Percentiles rank a stretch among this genome's conserved stretches.
Conservation (phyloP, 2,329 filamentous ascomycete genomes). For the Aspergillus proliferans region DNA sequence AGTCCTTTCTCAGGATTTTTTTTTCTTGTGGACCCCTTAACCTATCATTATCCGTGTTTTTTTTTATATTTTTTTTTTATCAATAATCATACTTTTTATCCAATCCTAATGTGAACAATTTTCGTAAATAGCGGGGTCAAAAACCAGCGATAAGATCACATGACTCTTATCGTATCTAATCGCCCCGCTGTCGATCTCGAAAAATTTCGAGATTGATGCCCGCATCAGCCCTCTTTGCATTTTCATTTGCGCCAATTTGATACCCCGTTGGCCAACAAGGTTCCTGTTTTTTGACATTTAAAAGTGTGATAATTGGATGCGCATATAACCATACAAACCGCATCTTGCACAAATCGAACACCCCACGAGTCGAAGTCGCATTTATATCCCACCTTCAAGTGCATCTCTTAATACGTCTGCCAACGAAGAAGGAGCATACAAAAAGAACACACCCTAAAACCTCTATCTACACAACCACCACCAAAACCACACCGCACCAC, state of each 20-base stretch:
- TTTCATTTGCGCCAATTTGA: neutral
- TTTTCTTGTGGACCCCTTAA: too few species aligned
- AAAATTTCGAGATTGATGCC: conserved; percentile 3
- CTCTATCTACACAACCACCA: neutral
- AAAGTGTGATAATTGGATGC: neutral
- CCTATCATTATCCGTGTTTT: neutral
- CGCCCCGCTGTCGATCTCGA: conserved; percentile 1
- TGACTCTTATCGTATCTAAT: conserved; percentile 10
- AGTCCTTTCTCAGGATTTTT: too few species aligned
- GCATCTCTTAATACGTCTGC: neutral
- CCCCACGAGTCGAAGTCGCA: neutral
- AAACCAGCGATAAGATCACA: conserved; percentile 7
- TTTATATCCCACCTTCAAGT: neutral
- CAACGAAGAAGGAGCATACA: neutral
- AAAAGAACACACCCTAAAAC: neutral
- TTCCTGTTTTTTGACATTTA: neutral
- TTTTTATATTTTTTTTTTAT: neutral
- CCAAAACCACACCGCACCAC: neutral
- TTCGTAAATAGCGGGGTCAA: neutral
- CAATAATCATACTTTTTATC: neutral
- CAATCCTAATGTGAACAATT: neutral
- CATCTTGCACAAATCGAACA: neutral
- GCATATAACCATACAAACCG: neutral
- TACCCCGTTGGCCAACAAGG: neutral
- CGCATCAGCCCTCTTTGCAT: neutral